Evolutionary conservation across 495 filamentous ascomycete genomes (phyloP).

Genomic region (Xylaria telfairii): DNA sequence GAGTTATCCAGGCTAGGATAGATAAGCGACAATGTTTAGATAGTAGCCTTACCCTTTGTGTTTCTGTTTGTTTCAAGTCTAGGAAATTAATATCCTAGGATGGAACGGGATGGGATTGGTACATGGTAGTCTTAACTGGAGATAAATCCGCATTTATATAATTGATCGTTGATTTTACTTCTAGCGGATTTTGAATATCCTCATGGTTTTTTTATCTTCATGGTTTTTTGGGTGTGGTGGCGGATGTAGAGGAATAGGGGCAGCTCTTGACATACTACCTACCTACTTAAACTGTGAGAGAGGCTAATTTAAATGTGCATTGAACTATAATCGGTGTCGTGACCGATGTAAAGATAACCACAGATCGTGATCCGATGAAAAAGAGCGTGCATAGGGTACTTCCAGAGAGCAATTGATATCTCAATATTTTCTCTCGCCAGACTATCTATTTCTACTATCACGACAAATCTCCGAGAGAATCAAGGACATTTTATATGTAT

Average conservation of each 20-base stretch:
- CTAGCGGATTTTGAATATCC: not conserved
- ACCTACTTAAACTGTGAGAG: not conserved
- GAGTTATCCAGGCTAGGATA: conserved; percentile 2
- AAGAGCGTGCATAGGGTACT: not conserved
- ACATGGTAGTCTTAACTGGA: not conserved
- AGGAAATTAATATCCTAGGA: not conserved
- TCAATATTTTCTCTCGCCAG: not conserved
- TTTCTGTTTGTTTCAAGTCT: not conserved
- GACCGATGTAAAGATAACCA: too few species aligned
- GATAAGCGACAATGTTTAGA: conserved; percentile 6
- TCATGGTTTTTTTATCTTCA: not conserved
- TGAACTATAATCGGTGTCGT: not conserved
- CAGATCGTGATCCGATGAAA: not conserved
- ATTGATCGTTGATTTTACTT: not conserved
- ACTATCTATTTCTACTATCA: not conserved
- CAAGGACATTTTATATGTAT: not conserved
- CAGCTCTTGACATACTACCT: not conserved
- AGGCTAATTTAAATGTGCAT: not conserved
- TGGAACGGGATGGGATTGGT: not conserved
- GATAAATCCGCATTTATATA: not conserved
- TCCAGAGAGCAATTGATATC: not conserved
- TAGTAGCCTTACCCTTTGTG: not conserved
- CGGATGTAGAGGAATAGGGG: not conserved
- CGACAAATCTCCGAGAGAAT: not conserved
- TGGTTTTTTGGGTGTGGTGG: not conserved